Evolutionary conservation across 352 stramenopile species (phyloP), one percentile per base, ranked within the genome.

Genomic region (Phytophthora capsici): DNA sequence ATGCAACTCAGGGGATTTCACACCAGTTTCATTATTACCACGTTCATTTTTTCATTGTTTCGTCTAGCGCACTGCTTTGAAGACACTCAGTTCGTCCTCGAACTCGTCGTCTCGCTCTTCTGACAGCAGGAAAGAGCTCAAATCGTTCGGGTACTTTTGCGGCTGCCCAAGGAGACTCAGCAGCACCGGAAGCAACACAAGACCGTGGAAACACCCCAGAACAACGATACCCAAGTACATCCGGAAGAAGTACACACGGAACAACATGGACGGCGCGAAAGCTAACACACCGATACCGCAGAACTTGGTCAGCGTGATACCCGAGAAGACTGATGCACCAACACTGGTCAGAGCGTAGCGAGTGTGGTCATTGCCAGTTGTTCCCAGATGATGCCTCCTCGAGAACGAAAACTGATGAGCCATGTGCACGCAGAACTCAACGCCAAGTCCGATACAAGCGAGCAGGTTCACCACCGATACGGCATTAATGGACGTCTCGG

Each of bases 251-350:
- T 98, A 98, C 9, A 97, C 80, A 26, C 88, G 86, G 59, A 98
- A 98, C 26, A 98, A 55, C 75, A 95, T 90, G 30, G 89, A 97
- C n/a, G 86, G 89, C 40, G 91, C 91, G 37, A 97, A 96, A 13
- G 88, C 88, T 10, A 98, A 68, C 25, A 98, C 89, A 8, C 84
- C 82, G 44, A 98, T 92, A 48, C 91, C 91, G 22, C 92, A 94
- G 48, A 97, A 83, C 73, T 98, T 98, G 51, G 91, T 98, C 32
- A 98, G 67, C 36, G 91, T 97, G 60, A 98, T 98, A 25, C 91
- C 91, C n/a, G 83, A 96, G 37, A 98, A 75, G 44, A 98, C 86
- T 0, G 86, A 96, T 9, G 83, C 76, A 16, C 89, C 89, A 43
- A 95, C 89, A 23, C 71, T 83, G 5, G 74, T 75, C n/a, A 96